Percentiles rank a stretch among this genome's conserved stretches.
Conservation (phyloP, 352 stramenopile species). For the Phytophthora kernoviae region DNA sequence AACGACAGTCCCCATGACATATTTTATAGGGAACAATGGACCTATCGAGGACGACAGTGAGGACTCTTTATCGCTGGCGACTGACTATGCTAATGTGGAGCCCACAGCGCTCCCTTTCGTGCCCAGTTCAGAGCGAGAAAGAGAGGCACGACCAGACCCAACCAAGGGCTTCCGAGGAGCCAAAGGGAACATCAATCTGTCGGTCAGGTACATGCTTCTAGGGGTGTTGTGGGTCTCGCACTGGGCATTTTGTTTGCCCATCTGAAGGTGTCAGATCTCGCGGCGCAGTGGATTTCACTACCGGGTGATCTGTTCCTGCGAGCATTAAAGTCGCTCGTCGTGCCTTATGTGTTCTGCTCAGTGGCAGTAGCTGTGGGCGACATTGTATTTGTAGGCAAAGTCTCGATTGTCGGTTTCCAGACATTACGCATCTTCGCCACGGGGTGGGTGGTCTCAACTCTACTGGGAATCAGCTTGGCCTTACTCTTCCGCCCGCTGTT, state of each 20-base stretch:
- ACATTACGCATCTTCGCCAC: constrained; percentile 68
- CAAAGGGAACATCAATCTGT: constrained; percentile 54
- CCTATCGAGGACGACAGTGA: constrained; percentile 1
- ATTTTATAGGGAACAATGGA: constrained; percentile 25
- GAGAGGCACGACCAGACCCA: constrained; percentile 23
- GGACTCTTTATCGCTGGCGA: constrained; percentile 24
- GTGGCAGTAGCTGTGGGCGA: constrained; percentile 78
- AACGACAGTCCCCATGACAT: constrained; percentile 21
- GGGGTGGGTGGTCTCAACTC: constrained; percentile 55
- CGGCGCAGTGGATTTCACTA: constrained; percentile 64
- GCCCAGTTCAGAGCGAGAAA: constrained; percentile 28
- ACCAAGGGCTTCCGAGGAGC: constrained; percentile 39
- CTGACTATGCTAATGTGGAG: constrained; percentile 46
- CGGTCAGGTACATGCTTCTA: constrained; percentile 55
- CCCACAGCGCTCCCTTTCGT: constrained; percentile 41
- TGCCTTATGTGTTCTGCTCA: constrained; percentile 84
- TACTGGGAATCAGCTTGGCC: constrained; percentile 59
- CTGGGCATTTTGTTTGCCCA: constrained; percentile 56
- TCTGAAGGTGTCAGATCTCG: constrained; percentile 45
- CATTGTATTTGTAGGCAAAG: constrained; percentile 78
- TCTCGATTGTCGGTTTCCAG: constrained; percentile 66
- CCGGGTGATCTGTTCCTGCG: constrained; percentile 79
- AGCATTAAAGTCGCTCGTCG: constrained; percentile 75
- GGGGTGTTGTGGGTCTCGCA: constrained; percentile 52
- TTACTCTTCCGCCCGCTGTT: constrained; percentile 68